phyloP scores from a whole-genome alignment of 2,329 filamentous ascomycete species.

The Fusarium nanum region DNA sequence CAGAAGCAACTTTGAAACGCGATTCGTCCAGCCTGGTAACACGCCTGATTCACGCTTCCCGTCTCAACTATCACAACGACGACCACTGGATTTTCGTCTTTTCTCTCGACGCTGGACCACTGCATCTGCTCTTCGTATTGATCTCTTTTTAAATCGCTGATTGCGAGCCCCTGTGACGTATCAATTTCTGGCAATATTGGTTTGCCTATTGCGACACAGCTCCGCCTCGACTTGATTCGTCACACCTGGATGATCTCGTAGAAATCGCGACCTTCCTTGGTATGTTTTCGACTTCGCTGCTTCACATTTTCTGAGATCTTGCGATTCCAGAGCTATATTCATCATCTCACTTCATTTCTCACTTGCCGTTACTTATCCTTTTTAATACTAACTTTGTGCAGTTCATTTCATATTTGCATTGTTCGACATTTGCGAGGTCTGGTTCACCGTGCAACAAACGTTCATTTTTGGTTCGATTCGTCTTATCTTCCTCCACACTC shows the following conservation, averaged over 20 bases:
- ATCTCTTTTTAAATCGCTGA: slow-evolving; percentile 38
- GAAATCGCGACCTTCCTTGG: slow-evolving; percentile 21
- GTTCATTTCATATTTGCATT: slow-evolving; percentile 36
- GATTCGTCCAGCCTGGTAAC: slow-evolving; percentile 39
- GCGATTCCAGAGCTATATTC: slow-evolving; percentile 24
- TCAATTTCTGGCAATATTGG: slow-evolving; percentile 8
- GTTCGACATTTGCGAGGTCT: slow-evolving; percentile 40
- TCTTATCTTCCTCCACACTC: slow-evolving; percentile 36
- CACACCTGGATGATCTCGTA: slow-evolving; percentile 14
- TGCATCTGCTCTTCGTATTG: slow-evolving; percentile 22
- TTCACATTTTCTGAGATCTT: slow-evolving; percentile 13
- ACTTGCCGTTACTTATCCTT: slow-evolving; percentile 9
- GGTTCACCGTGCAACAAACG: slow-evolving; percentile 42
- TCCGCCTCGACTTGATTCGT: slow-evolving; percentile 4
- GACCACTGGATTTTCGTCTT: slow-evolving; percentile 32
- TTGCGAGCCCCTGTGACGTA: slow-evolving; percentile 36
- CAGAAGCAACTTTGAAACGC: slow-evolving; percentile 47
- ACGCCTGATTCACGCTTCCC: slow-evolving; percentile 17
- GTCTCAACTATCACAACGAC: slow-evolving; percentile 18
- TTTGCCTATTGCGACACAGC: not conserved
- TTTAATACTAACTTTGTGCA: slow-evolving; percentile 38
- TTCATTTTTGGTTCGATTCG: slow-evolving; percentile 36
- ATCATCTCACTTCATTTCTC: slow-evolving; percentile 36
- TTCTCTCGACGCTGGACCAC: slow-evolving; percentile 23
- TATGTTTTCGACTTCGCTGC: slow-evolving; percentile 23